A percentile compares a stretch with the other conserved stretches of the same genome.
phyloP scores from a whole-genome alignment of 805 yeast species.

The Yamadazyma akitaensis region DNA sequence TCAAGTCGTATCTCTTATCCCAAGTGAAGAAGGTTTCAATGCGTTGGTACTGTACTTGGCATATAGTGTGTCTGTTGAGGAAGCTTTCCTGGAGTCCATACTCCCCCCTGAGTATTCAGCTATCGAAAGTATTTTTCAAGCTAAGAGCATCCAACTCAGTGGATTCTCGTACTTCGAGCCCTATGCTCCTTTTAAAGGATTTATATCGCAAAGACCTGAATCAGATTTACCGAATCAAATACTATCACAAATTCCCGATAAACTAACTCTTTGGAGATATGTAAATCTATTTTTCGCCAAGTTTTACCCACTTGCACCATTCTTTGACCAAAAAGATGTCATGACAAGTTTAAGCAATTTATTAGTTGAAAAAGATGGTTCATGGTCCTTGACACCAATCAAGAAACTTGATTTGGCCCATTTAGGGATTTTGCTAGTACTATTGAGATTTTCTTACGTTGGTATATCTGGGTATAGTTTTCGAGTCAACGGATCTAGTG shows the following conservation, averaged over 20 bases:
- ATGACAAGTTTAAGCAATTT: slow-evolving; percentile 41
- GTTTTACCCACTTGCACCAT: slow-evolving; percentile 61
- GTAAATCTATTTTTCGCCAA: slow-evolving; percentile 56
- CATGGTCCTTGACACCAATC: slow-evolving; percentile 19
- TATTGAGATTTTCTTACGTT: no score
- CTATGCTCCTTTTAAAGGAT: not conserved
- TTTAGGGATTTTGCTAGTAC: slow-evolving; percentile 24
- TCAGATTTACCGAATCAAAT: not conserved
- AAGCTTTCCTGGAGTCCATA: not conserved
- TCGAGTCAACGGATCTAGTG: slow-evolving; percentile 18
- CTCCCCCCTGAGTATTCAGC: no score
- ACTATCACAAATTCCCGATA: slow-evolving; percentile 42
- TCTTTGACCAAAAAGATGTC: slow-evolving; percentile 56
- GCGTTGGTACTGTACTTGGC: not conserved
- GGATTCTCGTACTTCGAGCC: no score
- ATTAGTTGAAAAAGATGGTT: slow-evolving; percentile 31
- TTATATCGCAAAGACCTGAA: no score
- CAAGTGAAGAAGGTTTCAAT: not conserved
- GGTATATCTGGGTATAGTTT: slow-evolving; percentile 16
- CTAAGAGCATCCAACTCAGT: no score
- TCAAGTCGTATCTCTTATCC: not conserved
- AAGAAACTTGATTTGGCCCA: slow-evolving; percentile 32
- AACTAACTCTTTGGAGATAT: slow-evolving; percentile 51
- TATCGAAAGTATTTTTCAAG: no score
- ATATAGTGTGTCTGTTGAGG: not conserved